Conservation (phyloP, 495 filamentous ascomycete species). For the Penicillium diatomitis region DNA sequence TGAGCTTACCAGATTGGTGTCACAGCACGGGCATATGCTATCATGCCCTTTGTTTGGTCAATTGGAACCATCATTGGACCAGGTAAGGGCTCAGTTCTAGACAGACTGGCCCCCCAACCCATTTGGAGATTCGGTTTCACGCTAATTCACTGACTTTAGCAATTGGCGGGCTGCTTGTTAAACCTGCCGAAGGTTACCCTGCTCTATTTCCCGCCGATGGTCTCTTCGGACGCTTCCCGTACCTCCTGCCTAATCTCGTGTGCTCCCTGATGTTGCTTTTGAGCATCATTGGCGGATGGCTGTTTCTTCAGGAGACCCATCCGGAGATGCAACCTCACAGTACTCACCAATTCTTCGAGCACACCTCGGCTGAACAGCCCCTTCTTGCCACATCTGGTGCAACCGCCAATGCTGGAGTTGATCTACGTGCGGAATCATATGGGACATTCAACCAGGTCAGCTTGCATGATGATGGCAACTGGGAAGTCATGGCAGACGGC, state of each 20-base stretch:
- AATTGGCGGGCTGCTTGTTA: conserved; percentile 70
- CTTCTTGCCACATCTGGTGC: conserved; percentile 63
- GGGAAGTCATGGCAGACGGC: conserved; percentile 40
- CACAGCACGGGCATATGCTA: conserved; percentile 65
- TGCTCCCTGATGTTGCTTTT: conserved; percentile 63
- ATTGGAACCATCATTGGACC: conserved; percentile 80
- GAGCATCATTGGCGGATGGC: conserved; percentile 64
- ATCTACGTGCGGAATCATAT: conserved; percentile 66
- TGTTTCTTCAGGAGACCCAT: conserved; percentile 72
- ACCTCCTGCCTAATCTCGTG: conserved; percentile 71
- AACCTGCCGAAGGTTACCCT: conserved; percentile 62
- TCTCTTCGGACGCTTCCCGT: conserved; percentile 70
- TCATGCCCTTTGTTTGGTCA: conserved; percentile 85
- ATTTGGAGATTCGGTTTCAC: not conserved
- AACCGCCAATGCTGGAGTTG: conserved; percentile 58
- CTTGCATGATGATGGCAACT: conserved; percentile 38
- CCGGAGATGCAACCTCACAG: conserved; percentile 63
- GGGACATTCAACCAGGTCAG: conserved; percentile 62
- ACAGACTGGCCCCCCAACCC: not conserved
- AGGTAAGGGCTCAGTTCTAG: conserved; percentile 19
- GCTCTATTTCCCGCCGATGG: conserved; percentile 50
- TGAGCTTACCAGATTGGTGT: conserved; percentile 3
- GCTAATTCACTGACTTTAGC: conserved; percentile 26
- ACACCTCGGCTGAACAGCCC: conserved; percentile 55
- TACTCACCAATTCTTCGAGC: conserved; percentile 34